Evolutionary conservation across 169 alveolate genomes (phyloP).

Genomic region (Amoebophrya sp.): DNA sequence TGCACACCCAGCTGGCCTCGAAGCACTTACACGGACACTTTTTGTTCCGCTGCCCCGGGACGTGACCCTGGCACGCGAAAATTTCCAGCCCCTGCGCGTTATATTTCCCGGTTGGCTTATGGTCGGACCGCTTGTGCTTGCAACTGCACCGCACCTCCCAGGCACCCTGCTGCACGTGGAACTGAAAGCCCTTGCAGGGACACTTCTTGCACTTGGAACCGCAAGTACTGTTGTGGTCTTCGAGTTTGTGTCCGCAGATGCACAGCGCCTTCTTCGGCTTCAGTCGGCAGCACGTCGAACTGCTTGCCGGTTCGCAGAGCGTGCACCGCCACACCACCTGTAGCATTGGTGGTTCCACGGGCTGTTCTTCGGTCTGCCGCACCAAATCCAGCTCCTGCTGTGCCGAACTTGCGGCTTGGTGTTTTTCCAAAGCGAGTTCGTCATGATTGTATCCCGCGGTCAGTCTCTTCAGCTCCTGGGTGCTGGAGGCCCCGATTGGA

Average conservation of each 20-base stretch:
- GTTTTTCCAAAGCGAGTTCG: no score
- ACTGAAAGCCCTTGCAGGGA: not conserved
- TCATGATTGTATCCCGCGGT: no score
- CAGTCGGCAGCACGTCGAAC: not conserved
- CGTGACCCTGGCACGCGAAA: not conserved
- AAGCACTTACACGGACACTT: not conserved
- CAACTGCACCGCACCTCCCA: slow-evolving; percentile 10
- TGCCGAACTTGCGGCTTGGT: no score
- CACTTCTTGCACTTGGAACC: slow-evolving; percentile 11
- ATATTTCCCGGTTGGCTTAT: not conserved
- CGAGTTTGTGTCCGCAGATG: not conserved
- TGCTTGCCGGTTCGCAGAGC: not conserved
- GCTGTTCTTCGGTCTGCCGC: no score
- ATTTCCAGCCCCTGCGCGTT: not conserved
- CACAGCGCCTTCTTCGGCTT: not conserved
- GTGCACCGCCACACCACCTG: slow-evolving; percentile 8
- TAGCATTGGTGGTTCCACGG: no score
- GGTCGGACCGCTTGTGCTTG: slow-evolving; percentile 7
- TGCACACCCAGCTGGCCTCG: not conserved
- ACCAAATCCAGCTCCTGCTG: not conserved
- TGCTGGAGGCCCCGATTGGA: no score
- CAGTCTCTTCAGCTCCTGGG: no score
- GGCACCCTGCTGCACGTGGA: slow-evolving; percentile 16
- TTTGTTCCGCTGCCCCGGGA: slow-evolving; percentile 1
- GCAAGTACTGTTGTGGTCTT: not conserved